phyloP scores from a whole-genome alignment of 345 rosid species.

The Noccaea bulbosa region DNA sequence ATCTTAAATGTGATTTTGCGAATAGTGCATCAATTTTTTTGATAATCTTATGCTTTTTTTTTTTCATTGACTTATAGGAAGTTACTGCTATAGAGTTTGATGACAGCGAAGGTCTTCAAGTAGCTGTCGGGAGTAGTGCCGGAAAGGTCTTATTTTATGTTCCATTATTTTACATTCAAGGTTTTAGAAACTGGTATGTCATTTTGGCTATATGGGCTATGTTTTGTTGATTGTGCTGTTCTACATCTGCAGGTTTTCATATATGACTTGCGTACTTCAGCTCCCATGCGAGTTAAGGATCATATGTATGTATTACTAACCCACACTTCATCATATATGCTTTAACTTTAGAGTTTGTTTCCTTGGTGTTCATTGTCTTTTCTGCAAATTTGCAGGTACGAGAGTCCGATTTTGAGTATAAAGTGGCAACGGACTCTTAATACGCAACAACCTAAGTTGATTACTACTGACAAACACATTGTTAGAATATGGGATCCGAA shows the following conservation, averaged over 20 bases:
- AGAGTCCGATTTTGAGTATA: constrained; percentile 82
- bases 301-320: constrained; percentile 71
- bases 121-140: constrained; percentile 88
- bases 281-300: constrained; percentile 79
- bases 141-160: constrained; percentile 73
- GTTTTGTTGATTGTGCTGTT: constrained; percentile 17
- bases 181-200: neutral
- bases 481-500: constrained; percentile 98
- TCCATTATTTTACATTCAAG: neutral
- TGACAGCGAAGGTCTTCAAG: constrained; percentile 71
- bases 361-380: constrained; percentile 14
- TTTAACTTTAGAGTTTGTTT: constrained; percentile 2
- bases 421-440: constrained; percentile 91
- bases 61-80: constrained; percentile 56
- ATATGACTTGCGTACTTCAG: constrained; percentile 87
- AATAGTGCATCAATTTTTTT: neutral
- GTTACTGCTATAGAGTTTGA: constrained; percentile 90
- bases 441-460: constrained; percentile 72
- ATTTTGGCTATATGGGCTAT: neutral
- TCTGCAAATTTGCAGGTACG: constrained; percentile 64
- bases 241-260: constrained; percentile 70
- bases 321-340: constrained; percentile 2
- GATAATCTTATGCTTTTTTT: constrained; percentile 1
- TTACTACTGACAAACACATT: constrained; percentile 78
- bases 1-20: neutral